Conservation (phyloP, 73 alveolate species). For the Loxodes magnus region DNA sequence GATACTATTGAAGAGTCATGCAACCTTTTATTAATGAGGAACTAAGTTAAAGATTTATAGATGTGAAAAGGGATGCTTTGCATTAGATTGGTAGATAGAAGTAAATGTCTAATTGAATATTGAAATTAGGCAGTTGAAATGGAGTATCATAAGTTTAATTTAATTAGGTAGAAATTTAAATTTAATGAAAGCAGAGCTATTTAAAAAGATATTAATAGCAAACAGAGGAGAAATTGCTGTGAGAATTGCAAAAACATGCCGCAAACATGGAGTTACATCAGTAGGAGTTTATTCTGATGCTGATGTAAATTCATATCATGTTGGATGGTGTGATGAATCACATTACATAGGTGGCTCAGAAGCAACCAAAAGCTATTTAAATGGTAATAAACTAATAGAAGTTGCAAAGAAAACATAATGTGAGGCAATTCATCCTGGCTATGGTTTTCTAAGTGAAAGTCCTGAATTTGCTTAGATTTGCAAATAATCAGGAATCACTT, state of each 20-base stretch:
- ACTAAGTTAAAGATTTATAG: too few species aligned
- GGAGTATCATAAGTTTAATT: too few species aligned
- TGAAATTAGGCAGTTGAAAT: too few species aligned
- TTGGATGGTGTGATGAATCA: constrained; percentile 78
- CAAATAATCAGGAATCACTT: constrained; percentile 29
- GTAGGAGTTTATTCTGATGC: constrained; percentile 89
- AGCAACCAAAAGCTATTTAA: constrained; percentile 51
- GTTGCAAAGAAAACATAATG: constrained; percentile 60
- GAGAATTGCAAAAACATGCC: constrained; percentile 75
- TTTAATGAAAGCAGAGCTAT: constrained; percentile 17
- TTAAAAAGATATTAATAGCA: constrained; percentile 80
- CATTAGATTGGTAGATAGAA: too few species aligned
- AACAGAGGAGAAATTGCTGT: constrained; percentile 96
- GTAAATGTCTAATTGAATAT: too few species aligned
- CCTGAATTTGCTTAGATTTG: constrained; percentile 77
- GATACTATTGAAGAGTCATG: too few species aligned
- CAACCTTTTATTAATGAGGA: too few species aligned
- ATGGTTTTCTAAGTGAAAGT: constrained; percentile 88
- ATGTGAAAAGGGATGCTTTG: too few species aligned
- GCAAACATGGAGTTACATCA: constrained; percentile 36
- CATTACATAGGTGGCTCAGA: constrained; percentile 70
- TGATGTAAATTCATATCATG: constrained; percentile 72
- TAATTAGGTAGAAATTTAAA: too few species aligned
- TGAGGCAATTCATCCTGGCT: constrained; percentile 93
- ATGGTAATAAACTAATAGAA: constrained; percentile 45